Evolutionary conservation across 108 stramenopile species (phyloP), one percentile per base, ranked within the genome.

Genomic region (Skeletonema grethae): DNA sequence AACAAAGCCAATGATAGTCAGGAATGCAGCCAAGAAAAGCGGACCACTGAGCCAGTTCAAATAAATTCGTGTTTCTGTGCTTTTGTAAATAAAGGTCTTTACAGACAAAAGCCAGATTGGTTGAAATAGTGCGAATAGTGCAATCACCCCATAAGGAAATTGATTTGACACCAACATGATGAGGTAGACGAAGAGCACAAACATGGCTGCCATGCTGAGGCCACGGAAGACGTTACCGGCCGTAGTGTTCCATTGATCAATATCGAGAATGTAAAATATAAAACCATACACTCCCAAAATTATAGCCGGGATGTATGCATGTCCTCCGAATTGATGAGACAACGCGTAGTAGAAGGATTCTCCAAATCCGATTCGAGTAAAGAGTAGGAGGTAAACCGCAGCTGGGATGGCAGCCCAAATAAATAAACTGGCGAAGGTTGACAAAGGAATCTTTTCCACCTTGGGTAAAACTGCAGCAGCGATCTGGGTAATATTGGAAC

Each of bases 261-360:
- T 70, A 71, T 87, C 86, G 22, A 87, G 60, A 64, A 87, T 57
- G 66, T 85, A 87, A 39, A 82, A 69, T 32, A 76, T 7, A 65
- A 82, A 73, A 50, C 56, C 45, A 41, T 61, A 76, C n/a, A 60
- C 22, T 6, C 58, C 65, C 13, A 73, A 16, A 7, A 32, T 45
- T 13, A 24, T 66, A 0, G 67, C 67, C 29, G 72, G 53, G 2
- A 68, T 41, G 24, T 16, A 18, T 7, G 82, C 57, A 43, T 79
- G 68, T 20, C 61, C 65, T 29, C 75, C 75, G 32, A 67, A 86
- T 18, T 57, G 32, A 13, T 55, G 57, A 11, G 82, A 72, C 8
- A 86, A 53, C 32, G 77, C 53, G 65, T 73, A 83, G 57, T 83
- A 81, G 22, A 65, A 68, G 0, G 35, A 31, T 32, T 76, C 63